Evolutionary conservation across 257 asterid genomes (phyloP).

Genomic region (Penstemon eatonii): DNA sequence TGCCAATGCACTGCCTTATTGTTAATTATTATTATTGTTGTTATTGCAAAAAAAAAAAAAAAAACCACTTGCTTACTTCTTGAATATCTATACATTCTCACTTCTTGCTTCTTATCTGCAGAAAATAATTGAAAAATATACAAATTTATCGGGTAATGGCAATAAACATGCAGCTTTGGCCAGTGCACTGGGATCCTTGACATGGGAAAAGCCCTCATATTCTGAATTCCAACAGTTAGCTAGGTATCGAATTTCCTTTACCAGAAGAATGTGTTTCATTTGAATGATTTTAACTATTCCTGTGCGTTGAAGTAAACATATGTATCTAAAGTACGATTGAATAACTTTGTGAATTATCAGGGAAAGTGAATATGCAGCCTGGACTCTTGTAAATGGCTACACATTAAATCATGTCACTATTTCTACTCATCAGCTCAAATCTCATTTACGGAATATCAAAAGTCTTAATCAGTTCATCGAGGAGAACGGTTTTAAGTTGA

Average conservation of each 20-base stretch:
- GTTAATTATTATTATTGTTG: constrained; percentile 1
- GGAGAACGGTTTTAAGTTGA: constrained; percentile 80
- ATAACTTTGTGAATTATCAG: constrained; percentile 41
- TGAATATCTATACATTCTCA: constrained; percentile 3
- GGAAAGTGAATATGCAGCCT: constrained; percentile 98
- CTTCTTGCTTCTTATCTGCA: constrained; percentile 37
- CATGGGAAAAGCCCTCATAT: constrained; percentile 85
- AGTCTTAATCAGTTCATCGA: constrained; percentile 74
- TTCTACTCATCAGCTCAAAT: constrained; percentile 77
- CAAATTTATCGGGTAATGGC: constrained; percentile 60
- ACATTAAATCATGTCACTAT: constrained; percentile 80
- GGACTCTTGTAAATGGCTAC: constrained; percentile 96
- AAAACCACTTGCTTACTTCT: background rate
- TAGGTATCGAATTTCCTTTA: constrained; percentile 39
- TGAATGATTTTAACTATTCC: constrained; percentile 5
- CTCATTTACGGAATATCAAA: constrained; percentile 52
- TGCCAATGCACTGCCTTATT: constrained; percentile 4
- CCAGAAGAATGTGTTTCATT: background rate
- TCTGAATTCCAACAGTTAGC: constrained; percentile 78
- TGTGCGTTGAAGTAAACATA: background rate
- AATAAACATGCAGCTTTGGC: constrained; percentile 71
- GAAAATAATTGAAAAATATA: constrained; percentile 74
- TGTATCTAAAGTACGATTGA: background rate
- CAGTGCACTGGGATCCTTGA: constrained; percentile 81
- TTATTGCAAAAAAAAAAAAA: too few species aligned